A percentile compares a stretch with the other conserved stretches of the same genome.
Evolutionary conservation across 139 green algal genomes (phyloP).

Genomic region (Haematococcus lacustris): DNA sequence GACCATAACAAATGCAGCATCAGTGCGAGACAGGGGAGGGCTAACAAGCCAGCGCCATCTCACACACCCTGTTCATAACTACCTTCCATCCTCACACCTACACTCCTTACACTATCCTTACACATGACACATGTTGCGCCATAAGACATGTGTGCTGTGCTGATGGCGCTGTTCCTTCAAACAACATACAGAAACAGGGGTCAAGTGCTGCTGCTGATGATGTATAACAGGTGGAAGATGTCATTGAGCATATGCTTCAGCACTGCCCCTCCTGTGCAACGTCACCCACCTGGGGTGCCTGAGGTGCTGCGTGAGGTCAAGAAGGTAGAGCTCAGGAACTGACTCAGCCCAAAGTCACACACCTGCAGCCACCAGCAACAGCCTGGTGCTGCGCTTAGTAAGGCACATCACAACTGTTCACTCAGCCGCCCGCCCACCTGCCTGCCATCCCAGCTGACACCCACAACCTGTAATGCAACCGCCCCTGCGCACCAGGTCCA

Average conservation of each 20-base stretch:
- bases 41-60: not conserved
- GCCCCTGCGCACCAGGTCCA: too few relatives aligned
- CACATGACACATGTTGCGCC: not conserved
- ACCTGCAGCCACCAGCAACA: too few relatives aligned
- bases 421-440: too few relatives aligned
- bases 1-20: not conserved
- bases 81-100: not conserved
- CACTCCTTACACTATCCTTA: not conserved
- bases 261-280: not conserved
- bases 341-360: constrained; percentile 83
- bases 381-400: too few relatives aligned
- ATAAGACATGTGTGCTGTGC: too few relatives aligned
- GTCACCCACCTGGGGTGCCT: constrained; percentile 2
- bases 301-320: constrained; percentile 28
- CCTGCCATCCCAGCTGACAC: too few relatives aligned
- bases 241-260: not conserved
- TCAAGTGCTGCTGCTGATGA: not conserved
- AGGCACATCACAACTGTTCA: too few relatives aligned
- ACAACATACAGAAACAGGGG: too few relatives aligned
- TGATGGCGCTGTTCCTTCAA: too few relatives aligned
- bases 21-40: not conserved
- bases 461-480: too few relatives aligned
- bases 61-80: not conserved
- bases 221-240: not conserved
- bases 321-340: constrained; percentile 59